These are phyloP conservation scores for Microbotryomycetes sp. DNA, from an alignment of 1,284 basidiomycete species.

Conservation along the genomic window DNA sequence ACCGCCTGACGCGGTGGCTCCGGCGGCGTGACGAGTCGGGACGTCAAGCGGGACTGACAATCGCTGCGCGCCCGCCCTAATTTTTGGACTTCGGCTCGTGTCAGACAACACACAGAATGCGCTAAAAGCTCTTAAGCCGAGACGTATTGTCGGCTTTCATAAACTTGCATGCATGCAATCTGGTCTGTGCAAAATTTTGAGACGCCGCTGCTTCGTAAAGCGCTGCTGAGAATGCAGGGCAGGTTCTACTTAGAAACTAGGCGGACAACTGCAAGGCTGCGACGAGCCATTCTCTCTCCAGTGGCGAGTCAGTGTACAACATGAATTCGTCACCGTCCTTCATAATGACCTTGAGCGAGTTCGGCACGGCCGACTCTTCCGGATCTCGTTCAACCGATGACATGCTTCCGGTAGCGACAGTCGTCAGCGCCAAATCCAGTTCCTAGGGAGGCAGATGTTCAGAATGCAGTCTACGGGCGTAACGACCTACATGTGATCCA, in stretches of 20 bases:
- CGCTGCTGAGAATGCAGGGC: no score
- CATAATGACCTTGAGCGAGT: slow-evolving; percentile 17
- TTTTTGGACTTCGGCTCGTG: no score
- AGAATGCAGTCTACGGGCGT: no score
- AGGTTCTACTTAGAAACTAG: no score
- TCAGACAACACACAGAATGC: no score
- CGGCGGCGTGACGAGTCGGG: no score
- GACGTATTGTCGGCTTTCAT: not conserved
- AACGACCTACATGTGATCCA: no score
- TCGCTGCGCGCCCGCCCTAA: no score
- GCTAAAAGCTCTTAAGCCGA: no score
- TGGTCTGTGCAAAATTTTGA: not conserved
- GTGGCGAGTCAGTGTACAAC: slow-evolving; percentile 14
- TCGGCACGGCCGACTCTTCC: slow-evolving; percentile 19
- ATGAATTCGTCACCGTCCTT: slow-evolving; percentile 6
- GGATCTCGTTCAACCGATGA: slow-evolving; percentile 1
- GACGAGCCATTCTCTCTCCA: slow-evolving; percentile 19
- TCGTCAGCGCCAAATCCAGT: slow-evolving; percentile 2
- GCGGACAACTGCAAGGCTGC: slow-evolving; percentile 9
- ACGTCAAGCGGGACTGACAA: no score
- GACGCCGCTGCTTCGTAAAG: no score
- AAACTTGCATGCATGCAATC: not conserved
- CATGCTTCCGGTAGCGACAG: not conserved
- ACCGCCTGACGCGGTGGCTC: no score
- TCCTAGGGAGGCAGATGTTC: slow-evolving; percentile 1